Evolutionary conservation across 2,329 filamentous ascomycete genomes (phyloP).

Genomic region (Alternaria viburni): DNA sequence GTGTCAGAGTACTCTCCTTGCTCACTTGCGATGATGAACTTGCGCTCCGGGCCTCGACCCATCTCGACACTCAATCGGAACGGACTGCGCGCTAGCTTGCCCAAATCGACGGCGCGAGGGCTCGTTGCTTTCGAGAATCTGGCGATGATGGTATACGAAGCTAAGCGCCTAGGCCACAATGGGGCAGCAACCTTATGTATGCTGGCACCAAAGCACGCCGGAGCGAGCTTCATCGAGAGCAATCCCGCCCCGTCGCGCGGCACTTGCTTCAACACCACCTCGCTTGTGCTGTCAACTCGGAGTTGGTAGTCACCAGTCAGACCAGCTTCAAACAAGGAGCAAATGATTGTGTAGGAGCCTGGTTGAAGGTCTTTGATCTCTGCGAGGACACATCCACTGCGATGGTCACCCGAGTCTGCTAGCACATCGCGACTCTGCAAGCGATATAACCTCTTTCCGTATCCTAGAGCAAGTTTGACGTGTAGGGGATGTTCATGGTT

Average conservation of each 20-base stretch:
- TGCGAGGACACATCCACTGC: slow-evolving; percentile 76
- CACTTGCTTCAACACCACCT: slow-evolving; percentile 65
- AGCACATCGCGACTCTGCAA: slow-evolving; percentile 80
- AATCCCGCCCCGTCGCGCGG: slow-evolving; percentile 77
- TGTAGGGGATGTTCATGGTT: slow-evolving; percentile 76
- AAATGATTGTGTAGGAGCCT: slow-evolving; percentile 85
- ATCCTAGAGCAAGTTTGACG: slow-evolving; percentile 81
- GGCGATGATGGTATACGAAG: slow-evolving; percentile 65
- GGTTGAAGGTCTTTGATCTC: slow-evolving; percentile 66
- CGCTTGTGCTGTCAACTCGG: slow-evolving; percentile 69
- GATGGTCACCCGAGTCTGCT: slow-evolving; percentile 86
- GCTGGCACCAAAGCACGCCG: slow-evolving; percentile 58
- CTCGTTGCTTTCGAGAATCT: slow-evolving; percentile 49
- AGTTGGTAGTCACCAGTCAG: slow-evolving; percentile 78
- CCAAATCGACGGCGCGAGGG: slow-evolving; percentile 33
- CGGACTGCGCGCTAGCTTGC: slow-evolving; percentile 51
- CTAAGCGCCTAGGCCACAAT: slow-evolving; percentile 61
- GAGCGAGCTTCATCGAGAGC: slow-evolving; percentile 65
- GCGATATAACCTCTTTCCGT: slow-evolving; percentile 72
- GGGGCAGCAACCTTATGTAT: slow-evolving; percentile 62
- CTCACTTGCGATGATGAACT: slow-evolving; percentile 69
- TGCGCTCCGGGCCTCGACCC: slow-evolving; percentile 72
- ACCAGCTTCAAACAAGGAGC: slow-evolving; percentile 85
- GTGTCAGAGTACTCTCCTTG: slow-evolving; percentile 77
- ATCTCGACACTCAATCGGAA: slow-evolving; percentile 76